phyloP scores from a whole-genome alignment of 2,329 filamentous ascomycete genomes.

The Fusarium cyanostomum region DNA sequence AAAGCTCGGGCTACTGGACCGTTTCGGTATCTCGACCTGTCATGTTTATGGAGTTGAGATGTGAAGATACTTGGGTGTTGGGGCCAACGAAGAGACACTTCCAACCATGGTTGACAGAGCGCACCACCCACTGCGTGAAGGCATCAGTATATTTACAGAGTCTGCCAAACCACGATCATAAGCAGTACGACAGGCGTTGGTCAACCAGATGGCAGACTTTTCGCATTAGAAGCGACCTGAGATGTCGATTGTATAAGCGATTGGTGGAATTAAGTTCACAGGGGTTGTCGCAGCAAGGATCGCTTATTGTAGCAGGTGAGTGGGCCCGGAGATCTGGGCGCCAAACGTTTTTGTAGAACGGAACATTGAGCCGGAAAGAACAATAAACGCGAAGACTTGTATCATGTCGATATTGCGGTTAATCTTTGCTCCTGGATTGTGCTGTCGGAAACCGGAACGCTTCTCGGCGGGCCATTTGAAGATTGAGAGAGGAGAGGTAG shows the following conservation, averaged over 20 bases:
- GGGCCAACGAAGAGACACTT: too few relatives aligned
- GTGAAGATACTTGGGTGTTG: too few relatives aligned
- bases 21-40: constrained; percentile 11
- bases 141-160: too few relatives aligned
- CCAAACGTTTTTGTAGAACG: not conserved
- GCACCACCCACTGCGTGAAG: too few relatives aligned
- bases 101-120: too few relatives aligned
- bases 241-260: constrained; percentile 8
- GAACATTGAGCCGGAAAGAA: not conserved
- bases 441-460: not conserved
- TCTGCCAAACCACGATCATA: too few relatives aligned
- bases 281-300: constrained; percentile 18
- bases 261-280: constrained; percentile 39
- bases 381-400: not conserved
- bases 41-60: not conserved
- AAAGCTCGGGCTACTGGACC: constrained; percentile 26
- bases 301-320: constrained; percentile 38
- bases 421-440: not conserved
- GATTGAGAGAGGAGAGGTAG: not conserved
- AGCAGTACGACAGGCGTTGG: too few relatives aligned
- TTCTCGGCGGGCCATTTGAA: not conserved
- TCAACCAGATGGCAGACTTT: not conserved
- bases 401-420: not conserved
- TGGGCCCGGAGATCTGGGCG: constrained; percentile 26
- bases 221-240: not conserved